Percentiles rank a stretch among this genome's conserved stretches.
phyloP scores from a whole-genome alignment of 2,329 filamentous ascomycete genomes.

The Aspergillus ustus region DNA sequence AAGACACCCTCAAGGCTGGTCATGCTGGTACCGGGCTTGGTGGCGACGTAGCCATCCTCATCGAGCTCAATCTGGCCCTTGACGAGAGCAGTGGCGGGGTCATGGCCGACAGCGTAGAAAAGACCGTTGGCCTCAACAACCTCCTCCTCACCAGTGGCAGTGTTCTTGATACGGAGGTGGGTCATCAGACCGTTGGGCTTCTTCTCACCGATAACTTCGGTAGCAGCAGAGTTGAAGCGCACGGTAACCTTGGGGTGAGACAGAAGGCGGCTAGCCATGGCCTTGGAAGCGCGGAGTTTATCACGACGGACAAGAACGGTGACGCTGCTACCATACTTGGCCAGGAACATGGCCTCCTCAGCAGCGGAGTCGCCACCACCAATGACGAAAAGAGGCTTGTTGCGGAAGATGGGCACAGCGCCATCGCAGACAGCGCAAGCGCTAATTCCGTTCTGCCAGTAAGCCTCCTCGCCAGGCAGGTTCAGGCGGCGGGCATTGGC shows the following conservation, averaged over 20 bases:
- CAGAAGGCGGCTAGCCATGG: constrained; percentile 86
- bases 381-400: constrained; percentile 94
- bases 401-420: constrained; percentile 94
- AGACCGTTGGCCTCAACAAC: constrained; percentile 88
- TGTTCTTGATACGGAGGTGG: constrained; percentile 81
- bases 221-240: constrained; percentile 78
- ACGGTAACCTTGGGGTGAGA: constrained; percentile 89
- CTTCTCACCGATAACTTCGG: constrained; percentile 82
- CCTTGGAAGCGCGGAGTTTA: constrained; percentile 82
- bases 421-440: constrained; percentile 98
- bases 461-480: constrained; percentile 87
- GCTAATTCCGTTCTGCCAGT: constrained; percentile 96
- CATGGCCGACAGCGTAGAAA: constrained; percentile 97
- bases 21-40: constrained; percentile 82
- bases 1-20: constrained; percentile 93
- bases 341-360: constrained; percentile 95
- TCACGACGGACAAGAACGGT: constrained; percentile 91
- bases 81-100: constrained; percentile 87
- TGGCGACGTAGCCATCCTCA: constrained; percentile 87
- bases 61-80: constrained; percentile 90
- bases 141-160: constrained; percentile 74
- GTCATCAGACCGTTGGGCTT: constrained; percentile 80
- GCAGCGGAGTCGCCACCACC: constrained; percentile 96
- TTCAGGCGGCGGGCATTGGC: constrained; percentile 85
- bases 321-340: constrained; percentile 95